Evolutionary conservation across 805 yeast species (phyloP).

Genomic region (Debaryomyces castellii): DNA sequence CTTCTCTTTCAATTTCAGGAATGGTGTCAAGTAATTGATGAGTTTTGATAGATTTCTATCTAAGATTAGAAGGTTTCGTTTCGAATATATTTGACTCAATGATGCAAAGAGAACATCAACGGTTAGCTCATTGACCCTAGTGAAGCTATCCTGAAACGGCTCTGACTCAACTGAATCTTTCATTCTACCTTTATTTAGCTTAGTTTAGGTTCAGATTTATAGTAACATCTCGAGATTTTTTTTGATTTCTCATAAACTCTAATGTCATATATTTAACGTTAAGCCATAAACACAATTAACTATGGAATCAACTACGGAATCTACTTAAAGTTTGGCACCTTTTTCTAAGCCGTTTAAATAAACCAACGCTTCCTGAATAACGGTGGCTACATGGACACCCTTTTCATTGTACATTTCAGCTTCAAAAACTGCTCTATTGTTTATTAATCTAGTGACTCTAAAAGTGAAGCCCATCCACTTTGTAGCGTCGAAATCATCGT

Average conservation of each 20-base stretch:
- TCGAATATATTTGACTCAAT: slow-evolving; percentile 23
- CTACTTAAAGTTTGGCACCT: slow-evolving; percentile 12
- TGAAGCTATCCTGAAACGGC: not conserved
- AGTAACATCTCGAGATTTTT: not conserved
- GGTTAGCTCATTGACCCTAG: slow-evolving; percentile 16
- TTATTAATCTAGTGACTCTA: slow-evolving; percentile 47
- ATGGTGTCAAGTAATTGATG: slow-evolving; percentile 56
- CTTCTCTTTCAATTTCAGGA: slow-evolving; percentile 48
- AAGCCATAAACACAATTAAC: not conserved
- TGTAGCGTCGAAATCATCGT: slow-evolving; percentile 45
- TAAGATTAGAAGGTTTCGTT: slow-evolving; percentile 35
- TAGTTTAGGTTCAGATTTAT: not conserved
- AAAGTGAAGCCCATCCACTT: slow-evolving; percentile 55
- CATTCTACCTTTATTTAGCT: not conserved
- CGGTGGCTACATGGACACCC: slow-evolving; percentile 56
- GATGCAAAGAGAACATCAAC: slow-evolving; percentile 17
- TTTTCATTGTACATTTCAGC: slow-evolving; percentile 55
- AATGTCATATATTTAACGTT: not conserved
- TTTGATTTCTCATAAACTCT: not conserved
- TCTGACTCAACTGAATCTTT: not conserved
- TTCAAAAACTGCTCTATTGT: slow-evolving; percentile 53
- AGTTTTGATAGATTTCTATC: slow-evolving; percentile 49
- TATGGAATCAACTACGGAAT: not conserved
- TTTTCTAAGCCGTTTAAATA: slow-evolving; percentile 18
- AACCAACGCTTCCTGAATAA: slow-evolving; percentile 65